These are phyloP conservation scores for Microcera coccophila DNA, from an alignment of 2,329 filamentous ascomycete genomes.

Conservation along the genomic window DNA sequence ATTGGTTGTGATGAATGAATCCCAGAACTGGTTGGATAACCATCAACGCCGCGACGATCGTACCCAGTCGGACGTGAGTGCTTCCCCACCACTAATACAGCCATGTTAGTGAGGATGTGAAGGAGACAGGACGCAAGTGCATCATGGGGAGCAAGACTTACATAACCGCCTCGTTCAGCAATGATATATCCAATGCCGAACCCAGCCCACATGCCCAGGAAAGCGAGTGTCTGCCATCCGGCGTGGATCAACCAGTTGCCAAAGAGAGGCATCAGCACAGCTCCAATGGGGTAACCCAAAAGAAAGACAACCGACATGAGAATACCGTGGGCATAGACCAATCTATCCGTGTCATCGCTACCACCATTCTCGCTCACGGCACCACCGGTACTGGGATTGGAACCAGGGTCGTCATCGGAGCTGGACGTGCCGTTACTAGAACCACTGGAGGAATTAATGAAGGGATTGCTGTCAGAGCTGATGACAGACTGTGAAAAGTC, in stretches of 20 bases:
- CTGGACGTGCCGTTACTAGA: constrained; percentile 11
- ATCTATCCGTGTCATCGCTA: constrained; percentile 18
- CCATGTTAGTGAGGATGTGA: constrained; percentile 15
- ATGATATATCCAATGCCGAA: constrained; percentile 55
- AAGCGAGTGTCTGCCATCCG: constrained; percentile 50
- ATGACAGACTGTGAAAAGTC: constrained; percentile 48
- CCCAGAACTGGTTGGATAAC: constrained; percentile 57
- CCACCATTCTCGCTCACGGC: constrained; percentile 13
- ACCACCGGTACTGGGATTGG: constrained; percentile 1
- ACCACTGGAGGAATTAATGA: constrained; percentile 27
- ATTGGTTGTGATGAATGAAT: constrained; percentile 54
- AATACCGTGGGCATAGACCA: constrained; percentile 50
- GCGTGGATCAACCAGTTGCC: constrained; percentile 57
- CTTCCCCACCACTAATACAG: constrained; percentile 49
- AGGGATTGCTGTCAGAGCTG: constrained; percentile 50
- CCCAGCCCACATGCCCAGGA: constrained; percentile 56
- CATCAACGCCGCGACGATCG: constrained; percentile 51
- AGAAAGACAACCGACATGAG: constrained; percentile 59
- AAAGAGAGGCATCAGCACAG: constrained; percentile 56
- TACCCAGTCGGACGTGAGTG: constrained; percentile 54
- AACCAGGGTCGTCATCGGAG: constrained; percentile 1
- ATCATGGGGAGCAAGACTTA: constrained; percentile 32
- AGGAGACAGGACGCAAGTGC: constrained; percentile 2
- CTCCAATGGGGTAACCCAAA: constrained; percentile 56
- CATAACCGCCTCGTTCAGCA: constrained; percentile 38